Percentiles rank a stretch among this genome's conserved stretches.
phyloP scores from a whole-genome alignment of 306 rosid genomes.

The Medicago truncatula region MtrunA17r5.0-ANR NC_053042.1:8033001-8033500 shows the following conservation, averaged over 20 bases:
- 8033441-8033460: conserved; percentile 30
- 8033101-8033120: too few relatives aligned
- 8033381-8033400: conserved; percentile 29
- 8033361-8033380: conserved; percentile 42
- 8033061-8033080: background rate
- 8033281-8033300: conserved; percentile 33
- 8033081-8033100: background rate
- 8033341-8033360: conserved; percentile 33
- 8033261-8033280: background rate
- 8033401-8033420: conserved; percentile 26
- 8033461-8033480: conserved; percentile 42
- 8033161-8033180: too few relatives aligned
- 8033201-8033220: conserved; percentile 7
- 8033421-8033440: conserved; percentile 28
- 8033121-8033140: too few relatives aligned
- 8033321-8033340: conserved; percentile 40
- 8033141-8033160: too few relatives aligned
- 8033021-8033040: too few relatives aligned
- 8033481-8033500: conserved; percentile 49
- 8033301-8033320: conserved; percentile 40
- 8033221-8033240: conserved; percentile 39
- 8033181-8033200: background rate
- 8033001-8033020: too few relatives aligned
- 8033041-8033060: too few relatives aligned
- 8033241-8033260: conserved; percentile 40